phyloP scores from a whole-genome alignment of 2,329 filamentous ascomycete genomes.

The Trichophyton rubrum region DNA sequence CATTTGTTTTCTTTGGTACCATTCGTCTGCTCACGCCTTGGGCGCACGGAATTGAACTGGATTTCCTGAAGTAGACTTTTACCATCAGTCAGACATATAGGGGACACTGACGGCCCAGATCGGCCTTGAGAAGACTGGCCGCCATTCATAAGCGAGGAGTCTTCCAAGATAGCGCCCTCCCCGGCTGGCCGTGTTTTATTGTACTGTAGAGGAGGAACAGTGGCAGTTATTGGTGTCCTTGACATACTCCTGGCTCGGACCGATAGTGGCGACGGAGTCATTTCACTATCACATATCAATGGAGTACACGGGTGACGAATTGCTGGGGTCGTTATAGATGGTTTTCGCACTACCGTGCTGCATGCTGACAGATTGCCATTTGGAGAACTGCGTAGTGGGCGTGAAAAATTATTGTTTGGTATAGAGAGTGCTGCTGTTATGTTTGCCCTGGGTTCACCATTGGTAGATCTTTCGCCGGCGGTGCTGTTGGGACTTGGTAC shows the following conservation, averaged over 20 bases:
- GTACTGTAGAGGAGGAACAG: constrained; percentile 10
- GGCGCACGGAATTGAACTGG: constrained; percentile 9
- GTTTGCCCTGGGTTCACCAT: not conserved
- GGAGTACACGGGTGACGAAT: constrained; percentile 5
- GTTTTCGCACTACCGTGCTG: constrained; percentile 9
- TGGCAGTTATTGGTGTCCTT: constrained; percentile 7
- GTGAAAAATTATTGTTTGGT: constrained; percentile 15
- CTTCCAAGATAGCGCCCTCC: constrained; percentile 4
- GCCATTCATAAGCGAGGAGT: not conserved
- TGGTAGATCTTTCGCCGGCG: not conserved
- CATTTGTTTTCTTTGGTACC: constrained; percentile 13
- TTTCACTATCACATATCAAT: not conserved
- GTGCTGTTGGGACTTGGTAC: not conserved
- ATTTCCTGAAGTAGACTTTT: constrained; percentile 6
- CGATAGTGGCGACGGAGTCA: not conserved
- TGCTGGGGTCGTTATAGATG: constrained; percentile 7
- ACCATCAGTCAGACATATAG: constrained; percentile 2
- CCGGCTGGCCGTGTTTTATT: constrained; percentile 7
- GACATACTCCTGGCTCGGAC: constrained; percentile 7
- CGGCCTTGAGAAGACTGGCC: constrained; percentile 5
- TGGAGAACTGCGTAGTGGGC: constrained; percentile 13
- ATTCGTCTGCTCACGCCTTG: constrained; percentile 4
- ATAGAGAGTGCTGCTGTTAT: constrained; percentile 10
- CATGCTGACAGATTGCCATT: constrained; percentile 9
- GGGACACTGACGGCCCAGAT: constrained; percentile 1